Percentiles rank a stretch among this genome's conserved stretches.
Conservation (phyloP, 305 asterid species). For the Withania somnifera region DNA sequence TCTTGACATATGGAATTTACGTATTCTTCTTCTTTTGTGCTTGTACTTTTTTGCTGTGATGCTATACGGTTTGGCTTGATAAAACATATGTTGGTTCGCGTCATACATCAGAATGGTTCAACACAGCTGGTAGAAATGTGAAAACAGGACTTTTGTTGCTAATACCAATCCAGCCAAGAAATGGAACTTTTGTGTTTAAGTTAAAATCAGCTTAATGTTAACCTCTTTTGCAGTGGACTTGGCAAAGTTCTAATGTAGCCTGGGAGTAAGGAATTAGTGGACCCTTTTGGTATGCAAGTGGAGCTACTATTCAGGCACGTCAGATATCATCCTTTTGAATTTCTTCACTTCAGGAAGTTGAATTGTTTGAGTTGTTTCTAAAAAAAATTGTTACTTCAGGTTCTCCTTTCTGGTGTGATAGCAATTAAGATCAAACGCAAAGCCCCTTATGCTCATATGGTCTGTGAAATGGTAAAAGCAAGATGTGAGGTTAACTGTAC, state of each 20-base stretch:
- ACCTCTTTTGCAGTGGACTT: conserved; percentile 69
- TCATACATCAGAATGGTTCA: conserved; percentile 93
- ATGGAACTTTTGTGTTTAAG: neutral
- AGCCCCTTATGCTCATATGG: conserved; percentile 87
- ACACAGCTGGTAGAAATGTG: conserved; percentile 87
- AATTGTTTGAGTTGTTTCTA: neutral
- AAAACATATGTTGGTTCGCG: conserved; percentile 79
- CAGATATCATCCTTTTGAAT: neutral
- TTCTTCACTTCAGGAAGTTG: neutral
- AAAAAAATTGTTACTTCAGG: conserved; percentile 22
- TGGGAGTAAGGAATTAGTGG: conserved; percentile 94
- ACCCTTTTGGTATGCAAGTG: conserved; percentile 96
- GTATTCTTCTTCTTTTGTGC: neutral
- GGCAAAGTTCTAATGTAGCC: conserved; percentile 97
- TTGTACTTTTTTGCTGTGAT: neutral
- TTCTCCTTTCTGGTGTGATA: conserved; percentile 77
- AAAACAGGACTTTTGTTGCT: conserved; percentile 57
- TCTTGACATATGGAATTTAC: neutral
- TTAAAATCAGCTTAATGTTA: neutral
- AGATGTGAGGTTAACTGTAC: conserved; percentile 25
- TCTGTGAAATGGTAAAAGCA: conserved; percentile 83
- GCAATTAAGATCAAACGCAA: conserved; percentile 90
- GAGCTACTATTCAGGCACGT: conserved; percentile 83
- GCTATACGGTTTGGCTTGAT: conserved; percentile 74
- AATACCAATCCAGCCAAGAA: neutral